Percentiles rank a stretch among this genome's conserved stretches.
Evolutionary conservation across 2,329 filamentous ascomycete species (phyloP).

Genomic region (Fusarium sambucinum): DNA sequence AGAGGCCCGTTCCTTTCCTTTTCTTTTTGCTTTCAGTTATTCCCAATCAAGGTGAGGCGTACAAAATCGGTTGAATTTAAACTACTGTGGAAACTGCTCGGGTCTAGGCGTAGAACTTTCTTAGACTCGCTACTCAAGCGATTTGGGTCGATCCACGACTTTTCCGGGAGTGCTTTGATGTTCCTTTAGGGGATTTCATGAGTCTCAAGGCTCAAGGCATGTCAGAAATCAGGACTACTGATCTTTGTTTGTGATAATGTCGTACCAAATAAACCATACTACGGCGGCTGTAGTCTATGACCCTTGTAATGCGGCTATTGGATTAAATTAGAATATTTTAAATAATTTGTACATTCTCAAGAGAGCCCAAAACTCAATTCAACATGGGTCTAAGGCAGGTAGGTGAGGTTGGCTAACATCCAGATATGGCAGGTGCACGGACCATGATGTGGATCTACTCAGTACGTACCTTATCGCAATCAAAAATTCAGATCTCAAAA

Average conservation of each 20-base stretch:
- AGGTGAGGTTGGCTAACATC: constrained; percentile 5
- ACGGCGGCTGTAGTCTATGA: too few species aligned
- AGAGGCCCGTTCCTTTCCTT: not conserved
- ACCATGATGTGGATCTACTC: constrained; percentile 2
- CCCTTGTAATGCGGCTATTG: too few species aligned
- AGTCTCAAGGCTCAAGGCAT: too few species aligned
- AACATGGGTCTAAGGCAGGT: not conserved
- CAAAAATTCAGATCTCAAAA: constrained; percentile 34
- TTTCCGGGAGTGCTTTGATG: accelerated
- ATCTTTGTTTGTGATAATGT: not conserved
- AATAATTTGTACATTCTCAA: not conserved
- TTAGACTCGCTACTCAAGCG: not conserved
- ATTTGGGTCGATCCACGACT: too few species aligned
- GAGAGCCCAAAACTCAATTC: not conserved
- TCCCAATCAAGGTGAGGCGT: not conserved
- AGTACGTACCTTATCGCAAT: constrained; percentile 23
- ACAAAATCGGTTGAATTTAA: too few species aligned
- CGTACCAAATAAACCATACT: not conserved
- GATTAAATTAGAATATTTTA: too few species aligned
- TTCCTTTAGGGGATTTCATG: too few species aligned
- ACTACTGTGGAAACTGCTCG: too few species aligned
- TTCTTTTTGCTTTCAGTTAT: not conserved
- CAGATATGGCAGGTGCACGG: constrained; percentile 22
- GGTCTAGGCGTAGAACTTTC: not conserved
- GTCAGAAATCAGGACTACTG: not conserved